These are phyloP conservation scores for Claviceps cyperi DNA, from an alignment of 2,329 filamentous ascomycete genomes.

Conservation along the genomic window DNA sequence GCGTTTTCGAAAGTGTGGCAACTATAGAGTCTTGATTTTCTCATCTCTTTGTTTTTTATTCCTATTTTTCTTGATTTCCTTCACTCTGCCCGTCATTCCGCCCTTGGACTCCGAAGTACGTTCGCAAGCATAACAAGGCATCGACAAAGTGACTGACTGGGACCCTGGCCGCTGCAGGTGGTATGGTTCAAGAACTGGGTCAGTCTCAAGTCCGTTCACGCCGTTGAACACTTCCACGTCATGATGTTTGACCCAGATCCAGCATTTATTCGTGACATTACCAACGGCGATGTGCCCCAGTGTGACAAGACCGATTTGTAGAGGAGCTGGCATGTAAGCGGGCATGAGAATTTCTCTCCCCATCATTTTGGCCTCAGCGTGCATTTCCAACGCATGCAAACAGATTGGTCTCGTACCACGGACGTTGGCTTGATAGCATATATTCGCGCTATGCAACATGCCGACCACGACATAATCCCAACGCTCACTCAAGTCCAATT, in stretches of 20 bases:
- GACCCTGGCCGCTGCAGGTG: slow-evolving; percentile 13
- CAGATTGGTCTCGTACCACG: neutral
- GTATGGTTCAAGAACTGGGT: slow-evolving; percentile 62
- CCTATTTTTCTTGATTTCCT: no score
- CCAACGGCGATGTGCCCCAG: slow-evolving; percentile 57
- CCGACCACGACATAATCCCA: neutral
- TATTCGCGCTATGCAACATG: neutral
- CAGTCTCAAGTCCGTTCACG: slow-evolving; percentile 68
- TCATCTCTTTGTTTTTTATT: neutral
- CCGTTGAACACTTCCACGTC: slow-evolving; percentile 88
- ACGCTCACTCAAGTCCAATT: no score
- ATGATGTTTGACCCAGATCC: slow-evolving; percentile 70
- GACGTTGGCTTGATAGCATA: neutral
- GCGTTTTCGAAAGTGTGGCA: no score
- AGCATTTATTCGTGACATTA: slow-evolving; percentile 55
- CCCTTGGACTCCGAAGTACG: neutral
- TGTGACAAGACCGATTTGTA: slow-evolving; percentile 25
- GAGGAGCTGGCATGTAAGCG: neutral
- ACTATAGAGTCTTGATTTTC: no score
- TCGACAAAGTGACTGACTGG: neutral
- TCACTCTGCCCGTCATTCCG: neutral
- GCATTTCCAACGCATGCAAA: neutral
- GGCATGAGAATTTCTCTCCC: neutral
- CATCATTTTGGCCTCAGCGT: neutral
- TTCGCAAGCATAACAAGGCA: neutral